Percentiles rank a stretch among this genome's conserved stretches.
Conservation (phyloP, 352 stramenopile species). For the Globisporangium splendens region DNA sequence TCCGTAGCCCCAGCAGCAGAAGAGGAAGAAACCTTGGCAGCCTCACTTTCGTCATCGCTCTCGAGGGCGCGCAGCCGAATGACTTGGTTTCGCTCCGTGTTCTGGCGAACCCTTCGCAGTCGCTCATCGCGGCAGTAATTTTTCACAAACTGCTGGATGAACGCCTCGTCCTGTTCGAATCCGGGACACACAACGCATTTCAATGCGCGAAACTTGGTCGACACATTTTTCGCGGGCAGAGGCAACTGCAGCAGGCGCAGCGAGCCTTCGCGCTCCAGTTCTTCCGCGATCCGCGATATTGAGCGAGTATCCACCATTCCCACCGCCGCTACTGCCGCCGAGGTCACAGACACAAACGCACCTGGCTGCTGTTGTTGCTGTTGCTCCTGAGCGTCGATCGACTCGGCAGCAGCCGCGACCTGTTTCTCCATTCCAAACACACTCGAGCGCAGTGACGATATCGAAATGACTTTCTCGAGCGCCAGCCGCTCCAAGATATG, state of each 20-base stretch:
- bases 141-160: constrained; percentile 70
- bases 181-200: constrained; percentile 63
- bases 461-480: constrained; percentile 72
- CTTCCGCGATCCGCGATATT: constrained; percentile 61
- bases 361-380: neutral
- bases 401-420: constrained; percentile 1
- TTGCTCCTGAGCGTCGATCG: neutral
- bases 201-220: constrained; percentile 71
- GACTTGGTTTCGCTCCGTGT: constrained; percentile 48
- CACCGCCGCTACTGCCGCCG: constrained; percentile 18
- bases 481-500: constrained; percentile 62
- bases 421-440: constrained; percentile 71
- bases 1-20: neutral
- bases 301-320: constrained; percentile 70
- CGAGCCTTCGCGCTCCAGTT: constrained; percentile 50
- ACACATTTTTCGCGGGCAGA: constrained; percentile 70
- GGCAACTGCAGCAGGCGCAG: constrained; percentile 60
- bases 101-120: constrained; percentile 63
- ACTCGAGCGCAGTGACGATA: constrained; percentile 73
- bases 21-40: too few species aligned
- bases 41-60: constrained; percentile 34
- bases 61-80: constrained; percentile 42
- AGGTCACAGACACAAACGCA: neutral
- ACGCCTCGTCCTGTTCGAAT: constrained; percentile 64
- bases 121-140: constrained; percentile 79